A percentile compares a stretch with the other conserved stretches of the same genome.
Conservation (phyloP, 2,329 filamentous ascomycete species). For the Fusarium sp. region DNA sequence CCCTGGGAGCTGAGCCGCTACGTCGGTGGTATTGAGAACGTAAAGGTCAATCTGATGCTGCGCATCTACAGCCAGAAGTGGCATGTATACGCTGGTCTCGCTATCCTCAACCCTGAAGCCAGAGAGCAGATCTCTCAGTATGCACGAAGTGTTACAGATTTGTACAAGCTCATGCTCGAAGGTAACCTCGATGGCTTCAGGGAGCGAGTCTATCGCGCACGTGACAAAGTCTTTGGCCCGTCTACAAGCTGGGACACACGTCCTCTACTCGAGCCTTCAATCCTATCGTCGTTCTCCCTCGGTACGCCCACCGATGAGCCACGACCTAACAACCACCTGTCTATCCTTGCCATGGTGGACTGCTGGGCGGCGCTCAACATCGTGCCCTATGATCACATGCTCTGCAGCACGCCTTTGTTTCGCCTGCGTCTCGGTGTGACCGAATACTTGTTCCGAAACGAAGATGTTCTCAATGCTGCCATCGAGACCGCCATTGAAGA, state of each 20-base stretch:
- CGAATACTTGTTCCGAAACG: conserved; percentile 92
- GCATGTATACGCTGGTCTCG: conserved; percentile 98
- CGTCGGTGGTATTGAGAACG: conserved; percentile 97
- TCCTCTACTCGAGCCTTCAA: conserved; percentile 82
- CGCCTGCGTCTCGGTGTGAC: conserved; percentile 97
- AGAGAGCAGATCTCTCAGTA: conserved; percentile 95
- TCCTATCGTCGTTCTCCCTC: conserved; percentile 91
- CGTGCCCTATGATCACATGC: conserved; percentile 99
- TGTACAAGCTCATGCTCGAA: conserved; percentile 97
- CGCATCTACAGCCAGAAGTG: conserved; percentile 99
- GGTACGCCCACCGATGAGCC: conserved; percentile 74
- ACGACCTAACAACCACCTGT: conserved; percentile 93
- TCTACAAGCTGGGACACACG: conserved; percentile 71
- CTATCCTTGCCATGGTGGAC: conserved; percentile 95
- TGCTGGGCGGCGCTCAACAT: conserved; percentile 97
- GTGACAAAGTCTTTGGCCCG: conserved; percentile 84
- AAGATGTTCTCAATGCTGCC: conserved; percentile 84
- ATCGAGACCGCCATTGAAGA: conserved; percentile 90
- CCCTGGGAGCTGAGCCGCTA: conserved; percentile 98
- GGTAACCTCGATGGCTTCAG: conserved; percentile 83
- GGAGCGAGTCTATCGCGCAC: conserved; percentile 74
- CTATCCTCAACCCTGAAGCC: conserved; percentile 95
- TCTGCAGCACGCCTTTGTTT: conserved; percentile 97
- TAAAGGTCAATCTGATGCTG: conserved; percentile 98
- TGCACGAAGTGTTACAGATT: conserved; percentile 89